Conservation (phyloP, 306 rosid species). For the Quercus engelmannii region DNA sequence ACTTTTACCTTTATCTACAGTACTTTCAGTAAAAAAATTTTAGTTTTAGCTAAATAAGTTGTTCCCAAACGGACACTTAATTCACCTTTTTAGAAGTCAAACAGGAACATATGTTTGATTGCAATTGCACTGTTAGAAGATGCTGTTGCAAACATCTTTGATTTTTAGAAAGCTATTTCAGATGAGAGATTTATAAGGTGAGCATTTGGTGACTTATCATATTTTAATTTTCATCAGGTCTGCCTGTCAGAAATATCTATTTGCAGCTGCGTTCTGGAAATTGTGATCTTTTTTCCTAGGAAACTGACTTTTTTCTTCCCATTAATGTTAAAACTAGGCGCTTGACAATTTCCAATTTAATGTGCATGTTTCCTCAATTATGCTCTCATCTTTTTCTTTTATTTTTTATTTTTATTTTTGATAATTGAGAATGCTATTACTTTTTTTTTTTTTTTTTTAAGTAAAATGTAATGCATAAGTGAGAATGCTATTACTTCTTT, state of each 20-base stretch:
- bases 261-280: not conserved
- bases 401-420: no score
- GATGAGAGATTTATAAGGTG: not conserved
- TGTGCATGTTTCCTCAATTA: not conserved
- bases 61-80: not conserved
- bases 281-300: not conserved
- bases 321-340: not conserved
- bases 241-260: not conserved
- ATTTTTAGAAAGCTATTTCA: not conserved
- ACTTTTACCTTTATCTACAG: no score
- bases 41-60: no score
- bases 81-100: not conserved
- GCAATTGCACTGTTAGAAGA: not conserved
- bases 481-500: not conserved
- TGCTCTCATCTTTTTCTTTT: not conserved
- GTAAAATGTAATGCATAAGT: no score
- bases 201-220: not conserved
- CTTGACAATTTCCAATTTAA: not conserved
- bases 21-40: no score
- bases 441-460: no score
- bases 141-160: not conserved
- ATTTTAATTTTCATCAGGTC: not conserved
- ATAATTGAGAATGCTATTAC: no score
- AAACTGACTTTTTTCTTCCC: not conserved
- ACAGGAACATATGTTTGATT: not conserved